Evolutionary conservation across 208 protist species (phyloP), one percentile per base, ranked within the genome.

Genomic region (Acanthamoeba castellanii): DNA sequence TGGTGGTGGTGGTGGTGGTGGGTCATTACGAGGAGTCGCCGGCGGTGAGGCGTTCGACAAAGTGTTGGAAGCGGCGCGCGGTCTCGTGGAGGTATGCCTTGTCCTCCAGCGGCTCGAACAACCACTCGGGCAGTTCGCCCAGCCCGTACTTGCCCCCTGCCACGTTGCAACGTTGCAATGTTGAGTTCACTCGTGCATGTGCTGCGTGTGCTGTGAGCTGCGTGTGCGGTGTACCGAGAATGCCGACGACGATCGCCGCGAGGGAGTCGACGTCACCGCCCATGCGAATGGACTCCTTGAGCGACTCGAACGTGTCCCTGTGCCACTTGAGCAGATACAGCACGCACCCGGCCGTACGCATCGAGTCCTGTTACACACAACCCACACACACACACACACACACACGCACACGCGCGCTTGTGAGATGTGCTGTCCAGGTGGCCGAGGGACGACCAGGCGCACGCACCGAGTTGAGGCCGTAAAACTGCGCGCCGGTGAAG

Each of bases 201-300:
- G 50, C 14, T 18, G 59, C 27, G 61, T 22, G 61, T 20, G 52
- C 18, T 13, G 52, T 57, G 52, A 20, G 52, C 0, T 20, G 52
- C 52, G 52, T 57, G 52, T 57, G 52, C 18, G 9, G 50, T 57
- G 66, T 82, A 82, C 85, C 85, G 20, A 91, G 27, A 30, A 91
- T 91, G 85, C 85, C 85, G 16, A 91, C n/a, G 22, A 64, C 50
- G n/a, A 91, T 91, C 27, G 85, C n/a, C 5, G 85, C 85, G 3
- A 91, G 85, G 22, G 85, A 91, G 32, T 91, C 85, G 16, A 91
- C 85, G 57, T 91, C 85, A 20, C 85, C 85, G 50, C 85, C 85
- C 85, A 91, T 91, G 34, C 59, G 85, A 7, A 91, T 91, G 59
- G 27, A 42, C 30, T 74, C 59, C 16, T 50, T 9, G 30, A 91